A percentile compares a stretch with the other conserved stretches of the same genome.
Evolutionary conservation across 73 alveolate genomes (phyloP).

Genomic region (Breviolum minutum): DNA sequence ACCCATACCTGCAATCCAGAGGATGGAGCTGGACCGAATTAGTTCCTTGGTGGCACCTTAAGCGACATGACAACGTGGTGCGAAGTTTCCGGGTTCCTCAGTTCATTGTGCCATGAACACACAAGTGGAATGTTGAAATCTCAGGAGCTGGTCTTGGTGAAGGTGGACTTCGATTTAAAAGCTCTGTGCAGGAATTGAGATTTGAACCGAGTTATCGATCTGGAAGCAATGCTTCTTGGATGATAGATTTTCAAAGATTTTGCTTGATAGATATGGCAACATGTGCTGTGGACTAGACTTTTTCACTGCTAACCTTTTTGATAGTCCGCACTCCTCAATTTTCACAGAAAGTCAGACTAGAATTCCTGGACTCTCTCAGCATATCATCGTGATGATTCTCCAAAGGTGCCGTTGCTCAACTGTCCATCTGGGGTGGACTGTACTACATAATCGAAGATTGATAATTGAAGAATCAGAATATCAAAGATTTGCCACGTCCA

Average conservation of each 20-base stretch:
- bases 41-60: background rate
- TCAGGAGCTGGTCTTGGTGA: slow-evolving; percentile 56
- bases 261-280: background rate
- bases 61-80: background rate
- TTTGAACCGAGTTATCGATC: slow-evolving; percentile 84
- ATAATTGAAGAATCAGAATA: no score
- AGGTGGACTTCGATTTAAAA: slow-evolving; percentile 76
- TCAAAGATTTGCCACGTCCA: no score
- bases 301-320: background rate
- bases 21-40: slow-evolving; percentile 59
- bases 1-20: background rate
- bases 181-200: slow-evolving; percentile 83
- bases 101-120: background rate
- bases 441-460: no score
- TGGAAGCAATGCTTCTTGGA: background rate
- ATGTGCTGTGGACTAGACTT: background rate
- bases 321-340: background rate
- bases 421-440: no score
- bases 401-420: no score
- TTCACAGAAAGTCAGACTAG: background rate
- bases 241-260: background rate
- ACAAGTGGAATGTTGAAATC: background rate
- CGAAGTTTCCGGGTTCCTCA: background rate
- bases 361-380: background rate
- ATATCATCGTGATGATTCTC: background rate